phyloP scores from a whole-genome alignment of 768 basidiomycete genomes.

The Epithele typhae region DNA sequence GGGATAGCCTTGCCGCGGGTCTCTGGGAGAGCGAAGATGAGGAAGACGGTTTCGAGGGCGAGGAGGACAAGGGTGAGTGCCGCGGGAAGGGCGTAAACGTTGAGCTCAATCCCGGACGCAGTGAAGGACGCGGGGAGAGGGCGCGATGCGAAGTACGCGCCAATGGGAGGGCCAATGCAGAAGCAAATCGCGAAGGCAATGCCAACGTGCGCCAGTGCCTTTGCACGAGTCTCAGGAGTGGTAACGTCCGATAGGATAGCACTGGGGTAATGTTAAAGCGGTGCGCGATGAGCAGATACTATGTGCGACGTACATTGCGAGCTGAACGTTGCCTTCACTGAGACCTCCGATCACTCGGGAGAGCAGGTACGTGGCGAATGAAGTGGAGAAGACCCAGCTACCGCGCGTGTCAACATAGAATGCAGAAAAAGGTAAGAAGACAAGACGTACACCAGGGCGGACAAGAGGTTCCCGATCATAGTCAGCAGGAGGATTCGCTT shows the following conservation, averaged over 20 bases:
- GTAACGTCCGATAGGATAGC: constrained; percentile 94
- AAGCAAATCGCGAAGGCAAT: constrained; percentile 97
- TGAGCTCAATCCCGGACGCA: constrained; percentile 60
- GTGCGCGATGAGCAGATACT: neutral
- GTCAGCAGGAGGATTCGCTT: constrained; percentile 77
- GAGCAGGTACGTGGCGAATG: constrained; percentile 85
- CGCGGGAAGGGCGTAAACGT: constrained; percentile 91
- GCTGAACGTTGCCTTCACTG: constrained; percentile 96
- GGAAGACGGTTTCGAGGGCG: constrained; percentile 73
- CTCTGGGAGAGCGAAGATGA: constrained; percentile 76
- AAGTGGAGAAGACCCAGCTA: constrained; percentile 88
- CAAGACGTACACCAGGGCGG: constrained; percentile 70
- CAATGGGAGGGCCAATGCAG: constrained; percentile 87
- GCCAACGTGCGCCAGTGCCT: constrained; percentile 86
- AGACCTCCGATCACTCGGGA: constrained; percentile 90
- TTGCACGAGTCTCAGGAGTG: constrained; percentile 72
- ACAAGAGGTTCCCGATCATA: constrained; percentile 92
- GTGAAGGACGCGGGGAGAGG: constrained; percentile 59
- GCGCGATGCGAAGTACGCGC: constrained; percentile 92
- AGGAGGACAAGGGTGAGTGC: constrained; percentile 76
- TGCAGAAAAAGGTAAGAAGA: neutral
- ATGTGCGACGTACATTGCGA: constrained; percentile 80
- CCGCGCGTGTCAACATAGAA: constrained; percentile 2
- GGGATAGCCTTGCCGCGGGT: constrained; percentile 53
- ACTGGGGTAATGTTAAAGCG: too few relatives aligned